These are phyloP conservation scores for Linanthus parryae DNA, from an alignment of 148 eudicot species.

Conservation along the genomic window DNA sequence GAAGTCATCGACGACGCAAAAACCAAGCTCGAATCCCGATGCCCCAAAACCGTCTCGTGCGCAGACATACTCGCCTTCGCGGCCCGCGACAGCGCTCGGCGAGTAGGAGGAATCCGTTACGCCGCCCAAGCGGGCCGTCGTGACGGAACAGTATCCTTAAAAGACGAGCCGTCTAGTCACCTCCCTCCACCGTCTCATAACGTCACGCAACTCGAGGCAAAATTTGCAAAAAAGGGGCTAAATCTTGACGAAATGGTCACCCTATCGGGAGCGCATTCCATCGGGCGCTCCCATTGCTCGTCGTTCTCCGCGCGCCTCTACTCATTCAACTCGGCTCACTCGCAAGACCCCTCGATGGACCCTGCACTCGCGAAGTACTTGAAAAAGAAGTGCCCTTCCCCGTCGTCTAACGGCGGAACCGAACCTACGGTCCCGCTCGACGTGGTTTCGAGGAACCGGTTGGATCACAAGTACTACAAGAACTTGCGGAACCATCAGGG, in stretches of 20 bases:
- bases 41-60: conserved; percentile 41
- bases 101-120: conserved; percentile 24
- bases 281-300: conserved; percentile 35
- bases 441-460: conserved; percentile 19
- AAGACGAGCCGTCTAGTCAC: conserved; percentile 15
- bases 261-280: conserved; percentile 43
- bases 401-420: background rate
- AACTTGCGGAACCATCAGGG: conserved; percentile 20
- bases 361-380: conserved; percentile 22
- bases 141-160: conserved; percentile 31
- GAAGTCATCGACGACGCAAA: conserved; percentile 44
- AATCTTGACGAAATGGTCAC: conserved; percentile 35
- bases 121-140: conserved; percentile 31
- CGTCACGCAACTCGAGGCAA: conserved; percentile 17
- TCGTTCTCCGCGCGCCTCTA: conserved; percentile 26
- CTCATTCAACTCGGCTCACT: conserved; percentile 24
- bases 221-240: conserved; percentile 28
- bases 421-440: conserved; percentile 23
- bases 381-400: conserved; percentile 20
- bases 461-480: conserved; percentile 37
- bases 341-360: conserved; percentile 38
- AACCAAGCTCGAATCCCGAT: conserved; percentile 27
- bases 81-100: conserved; percentile 36
- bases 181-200: conserved; percentile 27
- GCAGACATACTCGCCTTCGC: conserved; percentile 46